phyloP scores from a whole-genome alignment of 2,329 filamentous ascomycete species.

The Parafenestella ontariensis region DNA sequence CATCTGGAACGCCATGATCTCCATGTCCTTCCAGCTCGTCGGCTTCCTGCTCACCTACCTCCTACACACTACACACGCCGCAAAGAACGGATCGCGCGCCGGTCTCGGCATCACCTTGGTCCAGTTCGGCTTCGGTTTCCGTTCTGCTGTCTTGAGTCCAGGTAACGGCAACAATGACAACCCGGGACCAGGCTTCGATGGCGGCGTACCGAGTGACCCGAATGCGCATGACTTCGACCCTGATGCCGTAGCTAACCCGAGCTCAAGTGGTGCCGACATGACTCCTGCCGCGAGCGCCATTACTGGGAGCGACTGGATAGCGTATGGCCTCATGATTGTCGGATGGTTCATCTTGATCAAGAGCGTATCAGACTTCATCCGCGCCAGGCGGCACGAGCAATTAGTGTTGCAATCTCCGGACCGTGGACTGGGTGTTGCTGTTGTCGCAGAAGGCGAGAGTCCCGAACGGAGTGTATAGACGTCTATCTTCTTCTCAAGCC shows the following conservation, averaged over 20 bases:
- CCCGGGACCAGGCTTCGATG: constrained; percentile 59
- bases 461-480: constrained; percentile 66
- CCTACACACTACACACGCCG: constrained; percentile 95
- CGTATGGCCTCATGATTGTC: constrained; percentile 93
- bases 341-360: constrained; percentile 98
- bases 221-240: constrained; percentile 91
- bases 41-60: constrained; percentile 98
- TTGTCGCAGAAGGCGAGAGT: constrained; percentile 85
- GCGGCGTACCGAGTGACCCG: constrained; percentile 79
- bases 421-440: constrained; percentile 79
- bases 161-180: constrained; percentile 50
- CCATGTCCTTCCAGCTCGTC: constrained; percentile 95
- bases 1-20: constrained; percentile 91
- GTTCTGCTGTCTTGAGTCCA: constrained; percentile 55
- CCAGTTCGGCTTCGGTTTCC: constrained; percentile 97
- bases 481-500: neutral
- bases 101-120: constrained; percentile 94
- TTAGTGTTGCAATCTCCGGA: constrained; percentile 93
- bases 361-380: constrained; percentile 88
- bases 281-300: constrained; percentile 60
- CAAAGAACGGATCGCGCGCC: constrained; percentile 94
- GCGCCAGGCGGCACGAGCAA: constrained; percentile 88
- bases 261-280: constrained; percentile 41
- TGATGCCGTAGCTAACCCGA: constrained; percentile 62
- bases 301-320: constrained; percentile 82